phyloP scores from a whole-genome alignment of 805 yeast species.

The Scheffersomyces stipitis region DNA sequence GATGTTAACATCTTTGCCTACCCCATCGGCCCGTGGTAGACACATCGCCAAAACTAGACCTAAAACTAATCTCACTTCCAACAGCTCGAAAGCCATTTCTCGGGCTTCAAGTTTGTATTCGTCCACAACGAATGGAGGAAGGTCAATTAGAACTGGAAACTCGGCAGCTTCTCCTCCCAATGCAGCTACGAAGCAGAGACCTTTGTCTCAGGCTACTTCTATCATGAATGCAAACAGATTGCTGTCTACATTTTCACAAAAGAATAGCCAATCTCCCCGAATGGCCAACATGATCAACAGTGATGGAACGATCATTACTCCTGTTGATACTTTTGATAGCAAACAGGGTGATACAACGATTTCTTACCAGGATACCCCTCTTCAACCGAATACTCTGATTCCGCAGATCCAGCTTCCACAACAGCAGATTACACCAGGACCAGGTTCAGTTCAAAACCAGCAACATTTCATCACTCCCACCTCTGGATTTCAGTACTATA shows the following conservation, averaged over 20 bases:
- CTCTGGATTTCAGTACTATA: constrained; percentile 18
- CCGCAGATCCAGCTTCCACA: constrained; percentile 4
- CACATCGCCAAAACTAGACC: constrained; percentile 26
- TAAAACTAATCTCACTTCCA: constrained; percentile 5
- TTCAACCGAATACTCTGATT: constrained; percentile 3
- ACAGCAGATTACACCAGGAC: constrained; percentile 8
- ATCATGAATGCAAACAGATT: constrained; percentile 24
- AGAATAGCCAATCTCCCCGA: constrained; percentile 35
- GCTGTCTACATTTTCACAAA: constrained; percentile 39
- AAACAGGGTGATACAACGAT: neutral
- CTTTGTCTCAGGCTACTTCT: constrained; percentile 22
- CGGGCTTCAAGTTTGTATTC: constrained; percentile 19
- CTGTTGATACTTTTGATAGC: constrained; percentile 27
- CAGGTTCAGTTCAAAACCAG: constrained; percentile 5
- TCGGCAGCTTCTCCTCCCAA: constrained; percentile 8
- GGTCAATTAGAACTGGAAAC: constrained; percentile 13
- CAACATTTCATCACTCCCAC: constrained; percentile 17
- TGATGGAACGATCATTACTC: constrained; percentile 45
- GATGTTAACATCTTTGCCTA: constrained; percentile 59
- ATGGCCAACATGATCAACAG: constrained; percentile 43
- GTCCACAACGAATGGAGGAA: constrained; percentile 10
- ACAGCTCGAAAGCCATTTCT: constrained; percentile 11
- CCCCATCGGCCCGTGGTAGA: constrained; percentile 58
- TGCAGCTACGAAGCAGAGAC: constrained; percentile 14
- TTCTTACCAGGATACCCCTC: neutral